Evolutionary conservation across 2,329 filamentous ascomycete species (phyloP).

Genomic region (Colletotrichum sp.): DNA sequence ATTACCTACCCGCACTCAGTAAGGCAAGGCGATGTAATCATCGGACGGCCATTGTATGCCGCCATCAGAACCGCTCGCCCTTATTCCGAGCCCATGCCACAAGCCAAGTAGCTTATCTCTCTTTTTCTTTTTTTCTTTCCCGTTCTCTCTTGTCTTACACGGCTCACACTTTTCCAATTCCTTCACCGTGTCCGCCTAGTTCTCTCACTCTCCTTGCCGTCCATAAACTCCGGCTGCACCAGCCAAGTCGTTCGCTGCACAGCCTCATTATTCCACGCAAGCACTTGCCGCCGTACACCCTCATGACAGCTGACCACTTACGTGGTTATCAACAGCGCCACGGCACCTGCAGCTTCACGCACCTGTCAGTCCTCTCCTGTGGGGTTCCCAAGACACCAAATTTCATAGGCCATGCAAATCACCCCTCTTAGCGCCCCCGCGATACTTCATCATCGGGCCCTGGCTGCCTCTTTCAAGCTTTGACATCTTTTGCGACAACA

Average conservation of each 20-base stretch:
- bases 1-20: neutral
- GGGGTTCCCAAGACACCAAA: neutral
- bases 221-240: neutral
- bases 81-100: neutral
- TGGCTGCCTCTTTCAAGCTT: neutral
- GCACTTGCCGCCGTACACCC: neutral
- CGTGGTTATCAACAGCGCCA: slow-evolving; percentile 4
- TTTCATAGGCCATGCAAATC: slow-evolving; percentile 6
- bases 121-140: neutral
- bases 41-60: neutral
- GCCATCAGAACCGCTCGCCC: neutral
- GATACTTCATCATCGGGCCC: neutral
- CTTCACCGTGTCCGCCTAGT: neutral
- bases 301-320: neutral
- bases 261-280: slow-evolving; percentile 24
- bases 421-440: neutral
- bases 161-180: neutral
- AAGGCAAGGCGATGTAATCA: neutral
- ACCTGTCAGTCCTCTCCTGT: neutral
- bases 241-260: slow-evolving; percentile 11
- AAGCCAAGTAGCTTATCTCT: neutral
- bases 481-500: neutral
- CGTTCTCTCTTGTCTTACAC: neutral
- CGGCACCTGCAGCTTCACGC: neutral
- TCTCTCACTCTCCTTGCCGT: neutral